Evolutionary conservation across 345 rosid genomes (phyloP).

Genomic region (Chamaenerion angustifolium): DNA sequence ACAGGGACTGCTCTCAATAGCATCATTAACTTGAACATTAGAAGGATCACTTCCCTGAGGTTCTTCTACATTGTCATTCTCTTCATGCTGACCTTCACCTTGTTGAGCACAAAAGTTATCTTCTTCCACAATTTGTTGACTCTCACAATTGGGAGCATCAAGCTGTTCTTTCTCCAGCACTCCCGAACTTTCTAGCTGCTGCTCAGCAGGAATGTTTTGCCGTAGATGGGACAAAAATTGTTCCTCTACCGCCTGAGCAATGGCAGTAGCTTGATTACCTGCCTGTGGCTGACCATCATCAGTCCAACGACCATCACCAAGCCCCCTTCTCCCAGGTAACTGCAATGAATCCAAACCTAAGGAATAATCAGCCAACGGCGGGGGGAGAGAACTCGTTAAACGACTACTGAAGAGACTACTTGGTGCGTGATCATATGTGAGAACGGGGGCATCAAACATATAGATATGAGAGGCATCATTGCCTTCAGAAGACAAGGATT

Average conservation of each 20-base stretch:
- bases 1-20: conserved; percentile 22
- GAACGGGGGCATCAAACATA: conserved; percentile 92
- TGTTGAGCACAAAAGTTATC: conserved; percentile 32
- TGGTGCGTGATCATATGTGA: conserved; percentile 59
- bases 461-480: conserved; percentile 70
- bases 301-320: conserved; percentile 83
- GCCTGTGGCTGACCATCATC: conserved; percentile 94
- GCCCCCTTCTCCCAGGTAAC: conserved; percentile 59
- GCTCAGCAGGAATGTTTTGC: conserved; percentile 35
- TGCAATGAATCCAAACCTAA: conserved; percentile 61
- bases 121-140: conserved; percentile 26
- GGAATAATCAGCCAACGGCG: conserved; percentile 74
- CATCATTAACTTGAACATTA: conserved; percentile 14
- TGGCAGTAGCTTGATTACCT: conserved; percentile 59
- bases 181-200: conserved; percentile 49
- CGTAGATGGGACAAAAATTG: conserved; percentile 59
- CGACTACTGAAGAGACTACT: conserved; percentile 59
- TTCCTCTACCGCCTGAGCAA: conserved; percentile 85
- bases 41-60: conserved; percentile 6
- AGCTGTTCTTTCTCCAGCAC: conserved; percentile 45
- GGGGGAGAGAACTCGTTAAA: conserved; percentile 48
- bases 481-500: conserved; percentile 50
- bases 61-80: conserved; percentile 25
- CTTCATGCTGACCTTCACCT: conserved; percentile 37
- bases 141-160: conserved; percentile 29